These are phyloP conservation scores for Andalucia godoyi DNA, from an alignment of 78 protist genomes.

Conservation along the genomic window DNA sequence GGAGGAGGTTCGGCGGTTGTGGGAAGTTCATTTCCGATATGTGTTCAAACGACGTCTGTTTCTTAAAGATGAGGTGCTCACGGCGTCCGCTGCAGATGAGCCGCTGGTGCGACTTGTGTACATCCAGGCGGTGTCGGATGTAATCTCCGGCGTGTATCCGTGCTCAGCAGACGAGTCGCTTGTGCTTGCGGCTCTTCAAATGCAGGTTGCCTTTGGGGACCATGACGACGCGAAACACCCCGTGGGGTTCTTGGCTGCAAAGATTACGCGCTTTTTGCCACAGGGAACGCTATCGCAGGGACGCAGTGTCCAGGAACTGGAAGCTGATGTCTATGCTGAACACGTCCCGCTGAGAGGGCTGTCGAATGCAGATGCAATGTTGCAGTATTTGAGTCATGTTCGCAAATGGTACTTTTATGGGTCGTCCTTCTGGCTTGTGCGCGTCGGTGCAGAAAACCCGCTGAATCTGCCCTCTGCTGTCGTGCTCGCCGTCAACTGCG, in stretches of 20 bases:
- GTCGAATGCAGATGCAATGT: neutral
- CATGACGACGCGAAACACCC: neutral
- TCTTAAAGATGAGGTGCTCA: neutral
- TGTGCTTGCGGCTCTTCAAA: constrained; percentile 4
- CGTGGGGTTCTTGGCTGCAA: neutral
- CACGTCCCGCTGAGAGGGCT: neutral
- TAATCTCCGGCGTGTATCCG: neutral
- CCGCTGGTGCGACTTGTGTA: neutral
- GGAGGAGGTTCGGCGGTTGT: neutral
- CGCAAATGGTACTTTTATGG: neutral
- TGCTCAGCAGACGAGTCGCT: neutral
- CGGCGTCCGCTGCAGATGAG: neutral
- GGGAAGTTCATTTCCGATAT: neutral
- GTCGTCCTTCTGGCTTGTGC: constrained; percentile 5
- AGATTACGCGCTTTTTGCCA: neutral
- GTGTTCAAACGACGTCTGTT: neutral
- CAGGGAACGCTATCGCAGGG: neutral
- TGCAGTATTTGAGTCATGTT: neutral
- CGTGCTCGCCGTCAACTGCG: neutral
- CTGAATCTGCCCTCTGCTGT: neutral
- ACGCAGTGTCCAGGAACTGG: neutral
- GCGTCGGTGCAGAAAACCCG: neutral
- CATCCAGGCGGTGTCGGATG: neutral
- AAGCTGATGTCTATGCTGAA: neutral
- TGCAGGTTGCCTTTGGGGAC: constrained; percentile 3